Evolutionary conservation across 78 protist species (phyloP).

Genomic region (Paulinella micropora): DNA sequence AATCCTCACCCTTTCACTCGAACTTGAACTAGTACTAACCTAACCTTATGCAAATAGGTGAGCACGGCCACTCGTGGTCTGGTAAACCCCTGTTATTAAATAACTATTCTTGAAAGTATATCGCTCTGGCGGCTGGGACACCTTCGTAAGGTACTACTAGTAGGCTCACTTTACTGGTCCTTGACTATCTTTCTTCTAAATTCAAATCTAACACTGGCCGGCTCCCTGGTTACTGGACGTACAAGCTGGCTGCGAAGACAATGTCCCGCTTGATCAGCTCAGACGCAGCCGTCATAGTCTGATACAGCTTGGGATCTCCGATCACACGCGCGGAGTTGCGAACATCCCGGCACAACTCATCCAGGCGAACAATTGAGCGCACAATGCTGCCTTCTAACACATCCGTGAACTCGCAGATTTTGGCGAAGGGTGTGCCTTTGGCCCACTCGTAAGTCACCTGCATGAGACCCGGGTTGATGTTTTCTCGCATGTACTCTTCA

Average conservation of each 20-base stretch:
- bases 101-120: too few relatives aligned
- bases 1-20: too few relatives aligned
- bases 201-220: too few relatives aligned
- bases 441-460: constrained; percentile 83
- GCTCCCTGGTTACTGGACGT: constrained; percentile 22
- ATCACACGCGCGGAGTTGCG: constrained; percentile 71
- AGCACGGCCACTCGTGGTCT: too few relatives aligned
- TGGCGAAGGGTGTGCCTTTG: constrained; percentile 50
- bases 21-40: too few relatives aligned
- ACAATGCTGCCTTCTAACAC: constrained; percentile 71
- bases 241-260: constrained; percentile 46
- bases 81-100: too few relatives aligned
- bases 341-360: constrained; percentile 64
- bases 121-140: too few relatives aligned
- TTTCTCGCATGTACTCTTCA: neutral
- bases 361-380: constrained; percentile 64
- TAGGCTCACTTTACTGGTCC: too few relatives aligned
- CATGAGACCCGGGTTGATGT: neutral
- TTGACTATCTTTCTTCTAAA: too few relatives aligned
- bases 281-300: constrained; percentile 65
- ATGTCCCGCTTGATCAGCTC: constrained; percentile 61
- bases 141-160: too few relatives aligned
- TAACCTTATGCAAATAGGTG: too few relatives aligned
- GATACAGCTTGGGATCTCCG: constrained; percentile 65
- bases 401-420: constrained; percentile 56